Base-by-base conservation (phyloP, 1,139 yeast species). In the Taiozyma sp. region DNA sequence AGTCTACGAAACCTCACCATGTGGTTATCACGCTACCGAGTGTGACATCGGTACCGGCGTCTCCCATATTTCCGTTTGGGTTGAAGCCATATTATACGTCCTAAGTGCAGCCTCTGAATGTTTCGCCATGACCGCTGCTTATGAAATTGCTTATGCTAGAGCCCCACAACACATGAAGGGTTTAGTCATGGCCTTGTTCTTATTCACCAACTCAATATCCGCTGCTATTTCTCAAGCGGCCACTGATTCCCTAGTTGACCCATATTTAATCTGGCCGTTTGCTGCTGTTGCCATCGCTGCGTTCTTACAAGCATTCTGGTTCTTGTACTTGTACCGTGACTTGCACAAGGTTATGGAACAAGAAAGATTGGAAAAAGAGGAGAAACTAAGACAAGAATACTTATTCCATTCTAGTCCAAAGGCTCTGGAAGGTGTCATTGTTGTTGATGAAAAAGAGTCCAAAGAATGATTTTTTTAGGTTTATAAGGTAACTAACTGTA, bases 1-100 rank as follows among this genome's bases (percentile, higher is more conserved):
- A 64, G 83, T 91, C 56, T 90, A 90, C 72, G 66, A 70, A 47
- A 74, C 87, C 8, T 90, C 90, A 27, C 93, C 95, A 53, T 89
- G 96, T 77, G 89, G 83, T 60, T 51, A 66, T 63, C 42, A 57
- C 45, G 67, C 67, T 42, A 73, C 81, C 12, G 74, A 72, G 30
- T 82, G 87, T 73, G 69, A 67, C 43, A 63, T 65, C 29, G 73
- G 73, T 6, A 62, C 62, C n/a, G 67, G 66, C 38, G 75, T 72
- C 23, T 72, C 84, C 29, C 82, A 84, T 32, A 67, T 81, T 36
- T 67, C 77, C 44, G 83, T 82, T n/a, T 80, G 85, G 85, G 70
- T 71, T 52, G 83, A 79, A 54, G 70, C 75, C 30, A 65, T 73
- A 27, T 70, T 79, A 55, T 84, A 78, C 63, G 72, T 78, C 45